phyloP scores from a whole-genome alignment of 1,284 basidiomycete genomes.

The Moesziomyces antarcticus region DNA sequence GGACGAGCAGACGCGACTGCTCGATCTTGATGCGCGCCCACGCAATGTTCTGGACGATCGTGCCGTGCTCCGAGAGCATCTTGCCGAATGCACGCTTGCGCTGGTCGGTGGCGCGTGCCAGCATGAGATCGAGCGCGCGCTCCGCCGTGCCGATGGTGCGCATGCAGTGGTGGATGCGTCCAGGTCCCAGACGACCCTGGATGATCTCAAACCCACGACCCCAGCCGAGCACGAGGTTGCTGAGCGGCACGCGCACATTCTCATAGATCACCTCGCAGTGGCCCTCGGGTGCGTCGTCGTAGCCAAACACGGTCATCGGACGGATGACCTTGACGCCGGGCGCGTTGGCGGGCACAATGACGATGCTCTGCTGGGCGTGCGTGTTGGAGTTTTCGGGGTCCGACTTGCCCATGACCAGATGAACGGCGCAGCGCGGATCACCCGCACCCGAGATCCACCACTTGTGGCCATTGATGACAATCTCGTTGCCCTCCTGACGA shows the following conservation, averaged over 20 bases:
- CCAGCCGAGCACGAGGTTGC: conserved; percentile 89
- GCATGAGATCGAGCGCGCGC: conserved; percentile 85
- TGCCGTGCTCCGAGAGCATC: conserved; percentile 90
- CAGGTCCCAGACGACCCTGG: conserved; percentile 95
- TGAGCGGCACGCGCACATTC: conserved; percentile 86
- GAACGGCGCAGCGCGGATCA: conserved; percentile 87
- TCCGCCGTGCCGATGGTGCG: conserved; percentile 90
- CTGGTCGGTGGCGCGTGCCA: conserved; percentile 91
- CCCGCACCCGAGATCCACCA: conserved; percentile 99
- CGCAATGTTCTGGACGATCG: conserved; percentile 89
- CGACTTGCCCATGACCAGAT: conserved; percentile 93
- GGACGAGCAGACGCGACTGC: conserved; percentile 82
- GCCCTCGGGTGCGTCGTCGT: conserved; percentile 72
- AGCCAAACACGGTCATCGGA: conserved; percentile 80
- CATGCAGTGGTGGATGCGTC: conserved; percentile 95
- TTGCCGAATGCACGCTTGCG: conserved; percentile 93
- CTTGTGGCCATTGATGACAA: conserved; percentile 96
- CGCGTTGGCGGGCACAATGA: conserved; percentile 87
- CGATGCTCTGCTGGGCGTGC: conserved; percentile 90
- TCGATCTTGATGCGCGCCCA: conserved; percentile 93
- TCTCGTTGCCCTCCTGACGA: conserved; percentile 83
- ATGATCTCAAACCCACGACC: conserved; percentile 96
- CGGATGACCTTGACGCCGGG: conserved; percentile 89
- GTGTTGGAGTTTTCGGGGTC: conserved; percentile 78
- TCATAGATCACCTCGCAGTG: conserved; percentile 96